These are phyloP conservation scores for Arabidopsis arenosa DNA, from an alignment of 345 rosid species.

Conservation along the genomic window DNA sequence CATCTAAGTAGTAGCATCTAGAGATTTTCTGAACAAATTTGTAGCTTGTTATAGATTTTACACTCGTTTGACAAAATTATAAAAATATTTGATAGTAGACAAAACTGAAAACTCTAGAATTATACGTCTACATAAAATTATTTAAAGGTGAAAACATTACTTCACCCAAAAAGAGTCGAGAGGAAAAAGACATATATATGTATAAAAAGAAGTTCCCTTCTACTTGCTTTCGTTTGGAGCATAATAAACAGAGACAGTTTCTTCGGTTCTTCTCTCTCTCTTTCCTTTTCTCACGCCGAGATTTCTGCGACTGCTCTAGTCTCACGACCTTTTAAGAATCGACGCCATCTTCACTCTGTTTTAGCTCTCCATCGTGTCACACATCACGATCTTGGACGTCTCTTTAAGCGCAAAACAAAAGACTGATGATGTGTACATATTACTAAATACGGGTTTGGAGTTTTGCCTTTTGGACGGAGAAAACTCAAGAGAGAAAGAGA, in stretches of 20 bases:
- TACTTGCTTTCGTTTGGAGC: conserved; percentile 10
- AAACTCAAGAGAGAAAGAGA: conserved; percentile 14
- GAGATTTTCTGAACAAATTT: background rate
- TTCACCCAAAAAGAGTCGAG: background rate
- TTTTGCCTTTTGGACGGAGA: conserved; percentile 31
- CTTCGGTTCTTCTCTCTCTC: conserved; percentile 23
- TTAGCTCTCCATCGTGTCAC: background rate
- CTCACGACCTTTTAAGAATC: conserved; percentile 20
- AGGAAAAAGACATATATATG: conserved; percentile 24
- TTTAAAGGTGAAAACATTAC: background rate
- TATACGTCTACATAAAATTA: too few relatives aligned
- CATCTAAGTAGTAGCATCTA: too few relatives aligned
- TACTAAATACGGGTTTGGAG: background rate
- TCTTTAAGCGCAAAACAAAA: background rate
- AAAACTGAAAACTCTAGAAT: background rate
- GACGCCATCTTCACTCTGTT: conserved; percentile 27
- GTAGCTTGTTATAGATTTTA: background rate
- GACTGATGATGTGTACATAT: background rate
- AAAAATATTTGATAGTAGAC: background rate
- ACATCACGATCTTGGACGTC: background rate
- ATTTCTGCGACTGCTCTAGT: conserved; percentile 37
- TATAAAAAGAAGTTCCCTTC: conserved; percentile 15
- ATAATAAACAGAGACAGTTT: conserved; percentile 3
- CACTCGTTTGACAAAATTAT: background rate
- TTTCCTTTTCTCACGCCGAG: conserved; percentile 34